Evolutionary conservation across 148 eudicot species (phyloP).

Genomic region (Cornus florida): DNA sequence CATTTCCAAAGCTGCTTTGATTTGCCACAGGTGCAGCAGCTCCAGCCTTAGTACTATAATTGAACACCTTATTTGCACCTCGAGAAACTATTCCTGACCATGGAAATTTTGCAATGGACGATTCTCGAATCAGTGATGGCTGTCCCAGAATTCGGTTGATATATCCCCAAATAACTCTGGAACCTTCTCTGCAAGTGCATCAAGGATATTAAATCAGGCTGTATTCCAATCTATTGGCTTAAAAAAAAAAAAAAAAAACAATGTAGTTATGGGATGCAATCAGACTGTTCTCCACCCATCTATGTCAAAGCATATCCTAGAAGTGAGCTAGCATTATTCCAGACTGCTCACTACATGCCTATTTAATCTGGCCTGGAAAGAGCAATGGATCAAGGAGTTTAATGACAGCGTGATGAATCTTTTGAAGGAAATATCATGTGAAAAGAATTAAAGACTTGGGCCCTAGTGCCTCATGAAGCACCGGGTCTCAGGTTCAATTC

Average conservation of each 20-base stretch:
- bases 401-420: neutral
- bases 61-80: constrained; percentile 41
- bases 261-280: neutral
- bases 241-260: neutral
- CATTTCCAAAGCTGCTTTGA: constrained; percentile 64
- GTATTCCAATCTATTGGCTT: neutral
- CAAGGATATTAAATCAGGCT: neutral
- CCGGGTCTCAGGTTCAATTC: too few species aligned
- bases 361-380: neutral
- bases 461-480: too few species aligned
- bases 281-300: neutral
- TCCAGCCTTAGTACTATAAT: constrained; percentile 46
- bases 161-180: constrained; percentile 94
- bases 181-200: constrained; percentile 74
- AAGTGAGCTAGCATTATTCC: neutral
- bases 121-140: constrained; percentile 94
- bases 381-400: neutral
- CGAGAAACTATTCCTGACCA: constrained; percentile 55
- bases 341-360: constrained; percentile 2
- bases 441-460: neutral
- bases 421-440: neutral
- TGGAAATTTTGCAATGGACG: constrained; percentile 87
- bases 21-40: constrained; percentile 30
- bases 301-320: neutral
- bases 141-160: constrained; percentile 91